Percentiles rank a stretch among this genome's conserved stretches.
Conservation (phyloP, 139 green algal genomes). For the Microglena sp. region DNA sequence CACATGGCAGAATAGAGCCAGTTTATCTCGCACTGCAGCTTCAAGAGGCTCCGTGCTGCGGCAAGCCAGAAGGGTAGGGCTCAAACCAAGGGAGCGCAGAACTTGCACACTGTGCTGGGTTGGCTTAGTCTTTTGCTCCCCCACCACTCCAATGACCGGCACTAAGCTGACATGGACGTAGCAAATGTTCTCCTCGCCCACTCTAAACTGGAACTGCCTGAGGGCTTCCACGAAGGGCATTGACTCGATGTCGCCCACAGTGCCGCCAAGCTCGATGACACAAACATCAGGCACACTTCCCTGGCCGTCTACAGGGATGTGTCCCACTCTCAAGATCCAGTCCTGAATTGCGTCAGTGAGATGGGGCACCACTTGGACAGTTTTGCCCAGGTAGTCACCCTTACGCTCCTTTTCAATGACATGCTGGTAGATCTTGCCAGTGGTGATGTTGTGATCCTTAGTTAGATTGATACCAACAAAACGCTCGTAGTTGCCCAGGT, state of each 20-base stretch:
- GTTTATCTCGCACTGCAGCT: constrained; percentile 74
- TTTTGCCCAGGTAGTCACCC: constrained; percentile 98
- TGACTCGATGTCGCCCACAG: constrained; percentile 97
- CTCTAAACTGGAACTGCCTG: constrained; percentile 68
- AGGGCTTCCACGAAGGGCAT: constrained; percentile 93
- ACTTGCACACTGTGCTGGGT: constrained; percentile 93
- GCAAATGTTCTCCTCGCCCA: constrained; percentile 77
- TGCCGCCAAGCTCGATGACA: constrained; percentile 97
- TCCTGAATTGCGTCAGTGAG: constrained; percentile 30
- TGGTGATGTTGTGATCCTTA: constrained; percentile 97
- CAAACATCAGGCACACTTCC: constrained; percentile 81
- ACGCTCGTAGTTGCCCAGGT: constrained; percentile 98
- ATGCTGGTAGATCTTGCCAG: constrained; percentile 87
- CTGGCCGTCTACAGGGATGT: constrained; percentile 79
- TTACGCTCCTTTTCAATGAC: constrained; percentile 90
- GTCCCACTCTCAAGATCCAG: constrained; percentile 95
- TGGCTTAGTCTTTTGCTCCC: constrained; percentile 99
- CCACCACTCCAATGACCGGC: constrained; percentile 93
- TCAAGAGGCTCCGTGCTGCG: constrained; percentile 67
- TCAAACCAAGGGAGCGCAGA: constrained; percentile 85
- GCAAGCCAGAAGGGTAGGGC: constrained; percentile 83
- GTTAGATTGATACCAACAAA: constrained; percentile 95
- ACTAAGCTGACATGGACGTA: constrained; percentile 92
- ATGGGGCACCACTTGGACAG: constrained; percentile 41
- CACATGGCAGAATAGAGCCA: constrained; percentile 96